Base-by-base conservation (phyloP, 78 protist species). In the Dictyostelium intermedium region DNA sequence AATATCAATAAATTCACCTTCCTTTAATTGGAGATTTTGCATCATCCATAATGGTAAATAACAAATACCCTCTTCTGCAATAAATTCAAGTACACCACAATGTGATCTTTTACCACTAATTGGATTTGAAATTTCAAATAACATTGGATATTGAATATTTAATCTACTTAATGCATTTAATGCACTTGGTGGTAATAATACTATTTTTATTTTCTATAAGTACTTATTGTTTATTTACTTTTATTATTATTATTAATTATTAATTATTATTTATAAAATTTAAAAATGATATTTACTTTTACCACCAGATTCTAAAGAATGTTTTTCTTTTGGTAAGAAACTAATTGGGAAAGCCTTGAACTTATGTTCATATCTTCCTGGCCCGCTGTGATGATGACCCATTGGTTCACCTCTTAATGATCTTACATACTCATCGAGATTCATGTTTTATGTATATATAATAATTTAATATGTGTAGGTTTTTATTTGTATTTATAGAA, bases 1-100 rank as follows among this genome's bases (percentile, higher is more conserved):
- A n/a, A 97, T 63, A 34, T 39, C 35, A 20, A 97, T 85, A 13
- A 61, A 27, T 43, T 91, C 94, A n/a, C 87, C 91, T 20, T 61
- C 92, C 30, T 83, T 69, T 20, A 97, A 45, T 9, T 6, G 53
- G 27, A 96, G 85, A 45, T 95, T 92, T 18, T 70, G 50, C 97
- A 96, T 96, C 98, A 97, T 92, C 98, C 98, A 97, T 34, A 45
- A 16, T 1, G 98, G 98, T 80, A 97, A 16, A 74, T 96, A 91
- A 32, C 91, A 92, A 45, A 84, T 70, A 76, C 98, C 98, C 32
- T 94, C 97, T 20, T 96, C 96, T 7, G 98, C 98, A 25, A 30
- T 95, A 73, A 97, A 97, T 41, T 97, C 98, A 45, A 96, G 89
- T 56, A 97, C 97, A 81, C 98, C 98, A 27, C 95, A 73, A 80